A percentile compares a stretch with the other conserved stretches of the same genome.
phyloP scores from a whole-genome alignment of 202 grass and related monocot species.

The Musa balbisiana region DNA sequence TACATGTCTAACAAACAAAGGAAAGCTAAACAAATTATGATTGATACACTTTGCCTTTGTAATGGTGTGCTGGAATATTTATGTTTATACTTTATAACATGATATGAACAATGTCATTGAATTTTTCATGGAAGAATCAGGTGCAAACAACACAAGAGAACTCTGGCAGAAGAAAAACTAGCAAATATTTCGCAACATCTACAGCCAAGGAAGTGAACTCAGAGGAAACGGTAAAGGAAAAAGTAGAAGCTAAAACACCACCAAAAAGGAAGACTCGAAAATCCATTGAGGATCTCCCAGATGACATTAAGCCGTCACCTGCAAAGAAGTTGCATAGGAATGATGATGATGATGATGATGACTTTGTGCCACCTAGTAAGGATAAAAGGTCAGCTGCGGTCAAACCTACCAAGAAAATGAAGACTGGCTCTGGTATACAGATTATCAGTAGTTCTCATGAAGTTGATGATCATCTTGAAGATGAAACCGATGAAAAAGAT shows the following conservation, averaged over 20 bases:
- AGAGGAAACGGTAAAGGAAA: constrained; percentile 35
- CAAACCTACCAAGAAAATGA: constrained; percentile 61
- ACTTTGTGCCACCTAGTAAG: constrained; percentile 49
- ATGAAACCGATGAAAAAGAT: constrained; percentile 37
- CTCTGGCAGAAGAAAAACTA: constrained; percentile 75
- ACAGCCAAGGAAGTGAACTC: constrained; percentile 35
- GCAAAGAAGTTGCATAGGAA: constrained; percentile 43
- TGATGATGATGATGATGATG: constrained; percentile 41
- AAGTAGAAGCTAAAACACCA: constrained; percentile 29
- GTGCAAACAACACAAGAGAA: constrained; percentile 35
- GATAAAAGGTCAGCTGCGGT: constrained; percentile 46
- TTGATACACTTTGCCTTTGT: neutral
- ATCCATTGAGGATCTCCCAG: constrained; percentile 32
- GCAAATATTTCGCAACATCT: constrained; percentile 68
- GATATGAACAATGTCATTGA: neutral
- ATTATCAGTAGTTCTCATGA: constrained; percentile 27
- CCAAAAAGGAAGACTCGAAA: constrained; percentile 57
- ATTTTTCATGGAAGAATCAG: constrained; percentile 14
- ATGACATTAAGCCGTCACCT: constrained; percentile 43
- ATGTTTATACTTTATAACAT: neutral
- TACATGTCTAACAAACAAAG: neutral
- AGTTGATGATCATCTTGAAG: constrained; percentile 42
- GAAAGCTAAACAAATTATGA: neutral
- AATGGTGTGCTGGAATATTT: no score
- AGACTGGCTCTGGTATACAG: constrained; percentile 34